Percentiles rank a stretch among this genome's conserved stretches.
phyloP scores from a whole-genome alignment of 2,329 filamentous ascomycete species.

The Alternaria sp. region DNA sequence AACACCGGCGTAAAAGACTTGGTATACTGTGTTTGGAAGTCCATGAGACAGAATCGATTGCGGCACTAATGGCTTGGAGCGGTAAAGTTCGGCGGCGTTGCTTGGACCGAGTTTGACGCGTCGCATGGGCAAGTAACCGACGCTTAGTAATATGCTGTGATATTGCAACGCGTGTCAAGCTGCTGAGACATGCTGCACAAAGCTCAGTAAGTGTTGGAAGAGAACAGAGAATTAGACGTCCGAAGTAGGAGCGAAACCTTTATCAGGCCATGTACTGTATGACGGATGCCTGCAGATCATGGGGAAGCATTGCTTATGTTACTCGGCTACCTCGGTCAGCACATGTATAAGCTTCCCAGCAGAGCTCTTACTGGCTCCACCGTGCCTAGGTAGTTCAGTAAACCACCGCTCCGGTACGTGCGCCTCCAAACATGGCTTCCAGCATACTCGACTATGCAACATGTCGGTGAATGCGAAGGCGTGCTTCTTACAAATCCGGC shows the following conservation, averaged over 20 bases:
- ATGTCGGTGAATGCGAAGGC: not conserved
- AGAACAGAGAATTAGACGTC: not conserved
- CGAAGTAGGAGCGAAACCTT: not conserved
- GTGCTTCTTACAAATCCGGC: slow-evolving; percentile 36
- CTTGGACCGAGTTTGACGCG: slow-evolving; percentile 12
- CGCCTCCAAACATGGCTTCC: not conserved
- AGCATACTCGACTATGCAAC: not conserved
- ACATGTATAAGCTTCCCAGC: slow-evolving; percentile 7
- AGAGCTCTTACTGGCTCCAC: slow-evolving; percentile 2
- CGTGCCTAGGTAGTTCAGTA: not conserved
- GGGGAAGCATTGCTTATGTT: not conserved
- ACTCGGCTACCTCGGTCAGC: slow-evolving; percentile 15
- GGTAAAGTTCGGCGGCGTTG: slow-evolving; percentile 19
- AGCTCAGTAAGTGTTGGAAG: not conserved
- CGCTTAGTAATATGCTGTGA: slow-evolving; percentile 11
- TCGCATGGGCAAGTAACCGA: not conserved
- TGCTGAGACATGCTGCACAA: not conserved
- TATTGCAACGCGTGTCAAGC: not conserved
- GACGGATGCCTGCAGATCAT: not conserved
- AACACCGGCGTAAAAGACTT: slow-evolving; percentile 10
- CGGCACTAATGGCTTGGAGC: slow-evolving; percentile 42
- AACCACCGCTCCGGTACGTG: not conserved
- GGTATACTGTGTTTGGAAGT: slow-evolving; percentile 31
- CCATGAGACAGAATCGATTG: slow-evolving; percentile 24
- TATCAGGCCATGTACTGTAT: not conserved